Base-by-base conservation (phyloP, 2,329 filamentous ascomycete species). In the Fusarium xylarioides region DNA sequence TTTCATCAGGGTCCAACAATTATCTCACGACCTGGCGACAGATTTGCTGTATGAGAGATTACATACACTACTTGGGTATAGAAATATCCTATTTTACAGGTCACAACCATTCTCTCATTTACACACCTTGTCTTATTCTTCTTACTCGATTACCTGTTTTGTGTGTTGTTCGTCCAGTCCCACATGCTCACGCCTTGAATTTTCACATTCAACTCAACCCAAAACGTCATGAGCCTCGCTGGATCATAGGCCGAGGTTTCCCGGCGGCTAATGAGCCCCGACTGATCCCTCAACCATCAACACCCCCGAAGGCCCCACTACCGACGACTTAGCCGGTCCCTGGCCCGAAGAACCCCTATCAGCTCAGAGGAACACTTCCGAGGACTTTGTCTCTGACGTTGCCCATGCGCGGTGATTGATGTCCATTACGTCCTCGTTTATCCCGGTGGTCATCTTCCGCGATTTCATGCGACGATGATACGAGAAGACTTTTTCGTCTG, bases 341-440 rank as follows among this genome's bases (percentile, higher is more conserved):
- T 66, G 60, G 57, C 62, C 61, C 71, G 74, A 76, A 53, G 63
- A 70, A 43, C 47, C 52, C 71, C 67, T 74, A 61, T 74, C 56
- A 55, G 32, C 32, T 35, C 34, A 37, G 34, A 54, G 34, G 26
- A 28, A 35, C 46, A 40, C 47, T 68, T 53, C 63, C 57, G 63
- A 65, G 53, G 42, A 50, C 47, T 18, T 53, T 53, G 15, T 28
- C 28, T 55, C 35, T 58, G 50, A 49, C 52, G 30, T 54, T 58
- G 35, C 34, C 66, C 40, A 49, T 42, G 43, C 66, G 46, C 75
- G 75, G 75, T 77, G 69, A 77, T 77, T 77, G 75, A 77, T 76
- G 71, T 77, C 75, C 75, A 76, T 67, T 66, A 74, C 59, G 68
- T 74, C 46, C 52, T 61, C 30, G 40, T 49, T 66, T 32, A 23